Percentiles rank a stretch among this genome's conserved stretches.
Evolutionary conservation across 2,329 filamentous ascomycete genomes (phyloP).

Genomic region (Calonectria pseudoreteaudii): DNA sequence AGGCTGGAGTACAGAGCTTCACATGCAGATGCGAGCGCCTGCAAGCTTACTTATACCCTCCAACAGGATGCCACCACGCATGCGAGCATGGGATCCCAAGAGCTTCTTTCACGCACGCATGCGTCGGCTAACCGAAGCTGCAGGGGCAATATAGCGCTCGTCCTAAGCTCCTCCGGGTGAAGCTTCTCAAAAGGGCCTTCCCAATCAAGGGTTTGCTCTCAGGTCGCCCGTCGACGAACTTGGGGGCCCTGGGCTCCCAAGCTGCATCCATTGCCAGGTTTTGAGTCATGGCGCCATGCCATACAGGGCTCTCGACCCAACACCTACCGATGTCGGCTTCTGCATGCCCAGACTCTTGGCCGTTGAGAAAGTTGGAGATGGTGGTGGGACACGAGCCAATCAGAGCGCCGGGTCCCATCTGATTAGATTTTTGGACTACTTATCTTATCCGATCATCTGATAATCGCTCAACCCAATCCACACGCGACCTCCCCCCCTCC

Average conservation of each 20-base stretch:
- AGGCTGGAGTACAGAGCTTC: slow-evolving; percentile 20
- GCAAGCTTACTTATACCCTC: slow-evolving; percentile 39
- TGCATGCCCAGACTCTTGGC: slow-evolving; percentile 8
- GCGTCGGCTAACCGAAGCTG: slow-evolving; percentile 1
- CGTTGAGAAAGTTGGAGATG: slow-evolving; percentile 15
- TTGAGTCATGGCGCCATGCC: slow-evolving; percentile 11
- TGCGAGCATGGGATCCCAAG: background rate
- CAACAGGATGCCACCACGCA: background rate
- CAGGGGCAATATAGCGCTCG: background rate
- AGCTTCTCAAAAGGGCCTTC: slow-evolving; percentile 12
- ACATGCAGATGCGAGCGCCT: slow-evolving; percentile 3
- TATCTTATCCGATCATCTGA: slow-evolving; percentile 42
- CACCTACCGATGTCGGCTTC: slow-evolving; percentile 26
- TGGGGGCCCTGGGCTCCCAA: background rate
- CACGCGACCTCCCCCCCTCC: slow-evolving; percentile 11
- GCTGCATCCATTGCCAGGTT: background rate
- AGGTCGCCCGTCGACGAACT: background rate
- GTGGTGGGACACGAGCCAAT: slow-evolving; percentile 32
- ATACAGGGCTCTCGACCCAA: slow-evolving; percentile 2
- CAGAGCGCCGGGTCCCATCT: slow-evolving; percentile 33
- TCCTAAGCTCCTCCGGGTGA: background rate
- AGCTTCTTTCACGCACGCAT: background rate
- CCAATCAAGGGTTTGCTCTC: background rate
- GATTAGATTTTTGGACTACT: slow-evolving; percentile 38
- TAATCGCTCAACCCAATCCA: slow-evolving; percentile 33